Conservation (phyloP, 345 rosid genomes). For the Citrus glauca region DNA sequence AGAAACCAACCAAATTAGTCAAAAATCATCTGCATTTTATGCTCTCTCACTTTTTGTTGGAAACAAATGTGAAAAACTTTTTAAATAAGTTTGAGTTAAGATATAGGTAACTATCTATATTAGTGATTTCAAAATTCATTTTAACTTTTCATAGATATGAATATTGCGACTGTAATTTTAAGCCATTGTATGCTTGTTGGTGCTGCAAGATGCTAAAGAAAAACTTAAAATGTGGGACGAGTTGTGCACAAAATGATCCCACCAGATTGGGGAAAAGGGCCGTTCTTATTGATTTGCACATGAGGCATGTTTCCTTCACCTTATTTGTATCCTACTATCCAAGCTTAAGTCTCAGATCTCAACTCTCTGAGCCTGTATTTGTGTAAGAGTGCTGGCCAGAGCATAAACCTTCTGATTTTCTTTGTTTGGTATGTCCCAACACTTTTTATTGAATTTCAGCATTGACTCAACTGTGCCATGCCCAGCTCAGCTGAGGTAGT, state of each 20-base stretch:
- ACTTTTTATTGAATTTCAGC: neutral
- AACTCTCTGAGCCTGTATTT: neutral
- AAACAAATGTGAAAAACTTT: too few species aligned
- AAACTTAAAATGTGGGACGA: neutral
- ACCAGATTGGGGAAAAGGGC: neutral
- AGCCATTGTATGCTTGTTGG: neutral
- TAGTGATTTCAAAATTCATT: neutral
- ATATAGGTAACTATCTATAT: neutral
- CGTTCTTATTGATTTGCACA: neutral
- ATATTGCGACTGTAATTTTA: neutral
- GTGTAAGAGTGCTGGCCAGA: neutral
- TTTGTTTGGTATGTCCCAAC: neutral
- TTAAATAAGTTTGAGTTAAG: neutral
- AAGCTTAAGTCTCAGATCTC: neutral
- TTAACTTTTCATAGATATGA: neutral
- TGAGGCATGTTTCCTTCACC: neutral
- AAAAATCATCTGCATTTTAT: constrained; percentile 4
- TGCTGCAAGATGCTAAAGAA: neutral
- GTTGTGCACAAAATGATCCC: neutral
- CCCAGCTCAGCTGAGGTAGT: neutral
- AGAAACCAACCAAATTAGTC: neutral
- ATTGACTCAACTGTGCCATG: neutral
- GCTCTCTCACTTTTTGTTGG: too few species aligned
- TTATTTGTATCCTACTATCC: neutral
- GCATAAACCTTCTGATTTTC: neutral